phyloP scores from a whole-genome alignment of 306 rosid species.

The Corylus americana region DNA sequence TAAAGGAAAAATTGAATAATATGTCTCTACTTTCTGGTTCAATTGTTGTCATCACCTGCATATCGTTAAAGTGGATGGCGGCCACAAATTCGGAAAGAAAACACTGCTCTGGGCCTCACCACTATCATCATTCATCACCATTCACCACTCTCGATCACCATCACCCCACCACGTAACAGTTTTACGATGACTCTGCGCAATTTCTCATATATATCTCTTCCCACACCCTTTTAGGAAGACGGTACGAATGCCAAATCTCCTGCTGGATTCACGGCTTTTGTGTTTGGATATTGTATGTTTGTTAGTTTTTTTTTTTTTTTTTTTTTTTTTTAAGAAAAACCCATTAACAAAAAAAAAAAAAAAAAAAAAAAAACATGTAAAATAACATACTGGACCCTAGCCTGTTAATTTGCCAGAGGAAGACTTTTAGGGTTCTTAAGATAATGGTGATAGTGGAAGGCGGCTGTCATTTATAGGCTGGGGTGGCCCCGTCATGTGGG shows the following conservation, averaged over 20 bases:
- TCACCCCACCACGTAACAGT: background rate
- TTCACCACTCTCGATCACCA: background rate
- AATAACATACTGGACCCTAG: too few species aligned
- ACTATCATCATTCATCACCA: too few species aligned
- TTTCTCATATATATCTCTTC: background rate
- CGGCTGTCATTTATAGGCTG: conserved; percentile 36
- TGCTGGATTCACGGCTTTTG: background rate
- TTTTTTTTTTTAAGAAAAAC: too few species aligned
- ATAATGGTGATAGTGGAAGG: conserved; percentile 35
- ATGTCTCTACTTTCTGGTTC: background rate
- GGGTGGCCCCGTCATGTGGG: conserved; percentile 2
- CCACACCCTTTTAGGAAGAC: background rate
- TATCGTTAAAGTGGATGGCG: background rate
- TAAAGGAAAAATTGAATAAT: background rate
- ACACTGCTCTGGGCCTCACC: background rate
- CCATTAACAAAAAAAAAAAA: too few species aligned
- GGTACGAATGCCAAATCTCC: background rate
- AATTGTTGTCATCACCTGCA: background rate
- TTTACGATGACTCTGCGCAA: too few species aligned
- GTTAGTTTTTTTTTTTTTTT: too few species aligned
- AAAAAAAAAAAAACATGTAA: too few species aligned
- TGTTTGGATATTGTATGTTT: too few species aligned
- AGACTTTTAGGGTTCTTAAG: background rate
- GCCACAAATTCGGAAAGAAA: background rate
- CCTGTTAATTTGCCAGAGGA: too few species aligned